Base-by-base conservation (phyloP, 306 rosid genomes). In the Luffa aegyptiaca region DNA sequence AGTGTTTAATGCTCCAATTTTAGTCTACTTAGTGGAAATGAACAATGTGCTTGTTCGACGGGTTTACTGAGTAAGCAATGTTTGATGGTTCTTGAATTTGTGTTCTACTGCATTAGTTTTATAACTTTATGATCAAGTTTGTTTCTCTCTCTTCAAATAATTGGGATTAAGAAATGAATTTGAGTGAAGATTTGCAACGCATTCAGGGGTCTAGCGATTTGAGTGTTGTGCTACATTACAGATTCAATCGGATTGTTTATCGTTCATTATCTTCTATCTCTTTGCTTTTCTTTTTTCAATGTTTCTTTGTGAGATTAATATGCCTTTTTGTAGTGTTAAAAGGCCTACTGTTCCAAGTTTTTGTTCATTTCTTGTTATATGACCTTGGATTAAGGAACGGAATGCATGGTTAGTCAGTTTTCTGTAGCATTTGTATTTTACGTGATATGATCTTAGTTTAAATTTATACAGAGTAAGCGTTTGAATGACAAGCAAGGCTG, bases 401-500 rank as follows among this genome's bases (percentile, higher is more conserved):
- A 46, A 49, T 26, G 20, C 26, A 6, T 26, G 16, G 39, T 73
- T 31, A 2, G 13, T 73, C 1, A 48, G 7, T 73, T 73, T 73
- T 13, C 20, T 73, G 6, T 73, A 13, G 59, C 20, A 49, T 48
- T 48, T 49, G 12, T 33, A 49, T 31, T 49, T 51, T 14, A 13
- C 2, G 6, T 73, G 16, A 48, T 44, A 4, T 73, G 77, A 49
- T 48, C 59, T 26, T 49, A 6, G 14, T 73, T 71, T 46, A 2
- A 3, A 73, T 73, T 46, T 73, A 48, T 85, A 13, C 82, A 95
- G 97, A 75, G 82, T 72, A 95, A 91, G 88, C 92, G 84, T 76
- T 82, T 97, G 39, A 84, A 79, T 78, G 99, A 95, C 76, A 95
- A 95, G 83, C 89, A 95, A 10, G 89, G 99, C 36, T 95, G 99